Evolutionary conservation across 1,284 basidiomycete species (phyloP), one percentile per base, ranked within the genome.

Genomic region (Singerocomus rubriflavus): DNA sequence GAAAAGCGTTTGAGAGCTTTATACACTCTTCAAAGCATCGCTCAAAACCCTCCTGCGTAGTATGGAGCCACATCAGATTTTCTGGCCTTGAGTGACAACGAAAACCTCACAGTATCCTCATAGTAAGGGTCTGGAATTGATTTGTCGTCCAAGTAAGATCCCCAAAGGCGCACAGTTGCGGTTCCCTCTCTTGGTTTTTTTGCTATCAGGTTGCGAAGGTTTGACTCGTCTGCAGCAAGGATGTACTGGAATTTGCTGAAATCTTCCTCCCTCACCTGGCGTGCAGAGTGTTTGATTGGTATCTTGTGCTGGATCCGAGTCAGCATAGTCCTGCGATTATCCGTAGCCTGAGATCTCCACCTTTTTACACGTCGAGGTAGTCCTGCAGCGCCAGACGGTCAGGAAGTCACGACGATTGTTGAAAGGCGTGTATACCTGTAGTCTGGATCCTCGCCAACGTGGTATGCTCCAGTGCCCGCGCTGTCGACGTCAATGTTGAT

Each of bases 121-220:
- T 88, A 89, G 66, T 88, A 90, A 7, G 87, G 87, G 63, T 90
- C 88, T 11, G 75, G 71, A 51, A 90, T 88, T 6, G 81, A 73
- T 60, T 77, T 75, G 48, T 73, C 70, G 63, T 88, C 84, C 4
- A 80, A 68, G 64, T 84, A 89, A 6, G 84, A 85, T n/a, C 88
- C 88, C 81, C 85, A 90, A 26, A 90, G 74, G 13, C 73, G 73
- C 27, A 90, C 75, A 38, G 74, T 73, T 2, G 86, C 85, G 9
- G 78, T 82, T 12, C 78, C 66, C 14, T 52, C 51, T n/a, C 13
- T 47, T 6, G 86, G 85, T 55, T 77, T 81, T 51, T 81, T 75
- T 37, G 74, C 71, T 42, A 79, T 57, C 34, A 90, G 70, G 54
- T 77, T 73, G 21, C 74, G 73, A 37, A 90, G 74, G 61, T 89